Evolutionary conservation across 805 yeast species (phyloP).

Genomic region (Teunomyces lycoperdinae): DNA sequence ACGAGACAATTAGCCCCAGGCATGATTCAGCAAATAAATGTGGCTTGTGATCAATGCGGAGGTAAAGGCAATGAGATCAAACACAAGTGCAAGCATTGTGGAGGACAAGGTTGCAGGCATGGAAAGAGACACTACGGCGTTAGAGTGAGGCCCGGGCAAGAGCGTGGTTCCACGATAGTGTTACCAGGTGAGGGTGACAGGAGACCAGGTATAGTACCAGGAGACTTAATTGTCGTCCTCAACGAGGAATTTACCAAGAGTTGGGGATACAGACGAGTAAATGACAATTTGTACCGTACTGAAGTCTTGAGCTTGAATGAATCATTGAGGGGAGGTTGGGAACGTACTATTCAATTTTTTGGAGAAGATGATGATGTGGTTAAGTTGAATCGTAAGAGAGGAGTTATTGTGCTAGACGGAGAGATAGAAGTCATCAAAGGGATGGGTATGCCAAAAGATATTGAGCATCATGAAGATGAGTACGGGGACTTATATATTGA

Average conservation of each 20-base stretch:
- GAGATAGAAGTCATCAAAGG: slow-evolving; percentile 69
- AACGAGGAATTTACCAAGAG: slow-evolving; percentile 55
- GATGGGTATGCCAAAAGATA: slow-evolving; percentile 79
- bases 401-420: slow-evolving; percentile 57
- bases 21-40: slow-evolving; percentile 82
- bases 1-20: slow-evolving; percentile 82
- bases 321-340: slow-evolving; percentile 81
- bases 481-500: slow-evolving; percentile 25
- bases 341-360: slow-evolving; percentile 59
- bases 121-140: slow-evolving; percentile 57
- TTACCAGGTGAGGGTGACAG: slow-evolving; percentile 79
- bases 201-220: slow-evolving; percentile 78
- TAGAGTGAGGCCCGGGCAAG: slow-evolving; percentile 67
- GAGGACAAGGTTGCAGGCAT: slow-evolving; percentile 63
- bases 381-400: slow-evolving; percentile 47
- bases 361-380: slow-evolving; percentile 48
- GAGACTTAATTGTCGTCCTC: slow-evolving; percentile 67
- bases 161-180: slow-evolving; percentile 55
- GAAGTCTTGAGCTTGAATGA: slow-evolving; percentile 74
- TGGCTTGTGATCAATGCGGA: slow-evolving; percentile 72
- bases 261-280: slow-evolving; percentile 84
- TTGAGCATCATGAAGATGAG: slow-evolving; percentile 33
- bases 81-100: slow-evolving; percentile 65
- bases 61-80: slow-evolving; percentile 73
- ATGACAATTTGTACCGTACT: slow-evolving; percentile 70